Evolutionary conservation across 2,329 filamentous ascomycete genomes (phyloP).

Genomic region (Diaporthe citriasiana): DNA sequence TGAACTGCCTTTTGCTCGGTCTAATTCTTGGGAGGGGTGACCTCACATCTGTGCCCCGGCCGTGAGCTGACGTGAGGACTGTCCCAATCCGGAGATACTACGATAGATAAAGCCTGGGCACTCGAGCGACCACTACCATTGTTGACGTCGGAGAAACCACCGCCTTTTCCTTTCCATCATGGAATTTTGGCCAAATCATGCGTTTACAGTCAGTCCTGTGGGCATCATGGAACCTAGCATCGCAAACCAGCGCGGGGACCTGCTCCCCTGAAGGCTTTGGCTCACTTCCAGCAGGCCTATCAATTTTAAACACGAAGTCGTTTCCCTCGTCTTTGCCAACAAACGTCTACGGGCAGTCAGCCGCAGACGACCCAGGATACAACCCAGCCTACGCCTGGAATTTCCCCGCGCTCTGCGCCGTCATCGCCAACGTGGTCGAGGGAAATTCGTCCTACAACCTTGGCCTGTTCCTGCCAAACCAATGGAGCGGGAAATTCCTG

Average conservation of each 20-base stretch:
- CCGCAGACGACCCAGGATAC: constrained; percentile 28
- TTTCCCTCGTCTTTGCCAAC: constrained; percentile 3
- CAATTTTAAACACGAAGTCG: constrained; percentile 1
- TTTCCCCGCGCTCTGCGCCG: constrained; percentile 52
- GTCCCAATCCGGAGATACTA: too few relatives aligned
- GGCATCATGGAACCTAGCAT: constrained; percentile 20
- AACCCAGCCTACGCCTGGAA: constrained; percentile 28
- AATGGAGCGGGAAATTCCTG: constrained; percentile 52
- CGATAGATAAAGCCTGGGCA: neutral
- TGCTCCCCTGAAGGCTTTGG: constrained; percentile 25
- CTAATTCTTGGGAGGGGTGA: too few relatives aligned
- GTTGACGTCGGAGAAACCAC: neutral
- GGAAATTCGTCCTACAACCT: constrained; percentile 50
- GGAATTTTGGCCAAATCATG: constrained; percentile 3
- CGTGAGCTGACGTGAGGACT: too few relatives aligned
- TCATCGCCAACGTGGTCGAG: constrained; percentile 49
- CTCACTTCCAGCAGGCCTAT: constrained; percentile 28
- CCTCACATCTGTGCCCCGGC: too few relatives aligned
- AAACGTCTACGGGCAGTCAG: constrained; percentile 31
- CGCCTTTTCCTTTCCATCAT: constrained; percentile 1
- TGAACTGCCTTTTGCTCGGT: too few relatives aligned
- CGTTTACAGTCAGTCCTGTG: constrained; percentile 23
- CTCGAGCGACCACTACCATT: neutral
- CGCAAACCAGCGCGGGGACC: constrained; percentile 9
- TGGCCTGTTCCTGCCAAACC: constrained; percentile 51